Base-by-base conservation (phyloP, 768 basidiomycete species). In the Lentinula raphanica region DNA sequence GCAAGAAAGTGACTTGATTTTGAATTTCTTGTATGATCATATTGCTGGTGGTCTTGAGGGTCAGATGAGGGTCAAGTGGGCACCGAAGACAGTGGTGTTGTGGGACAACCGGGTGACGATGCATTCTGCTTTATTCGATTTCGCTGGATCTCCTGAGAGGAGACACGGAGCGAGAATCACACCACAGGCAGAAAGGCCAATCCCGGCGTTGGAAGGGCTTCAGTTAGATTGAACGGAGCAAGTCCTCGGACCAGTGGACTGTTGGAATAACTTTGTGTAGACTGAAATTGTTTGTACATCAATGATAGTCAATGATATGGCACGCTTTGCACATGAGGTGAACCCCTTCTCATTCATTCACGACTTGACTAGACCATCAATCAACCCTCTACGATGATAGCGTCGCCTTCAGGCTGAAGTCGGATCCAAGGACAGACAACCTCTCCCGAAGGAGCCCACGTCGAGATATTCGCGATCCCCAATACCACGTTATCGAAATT, bases 81-180 rank as follows among this genome's bases (percentile, higher is more conserved):
- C 72, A 55, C 79, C 80, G 15, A 70, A 76, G 57, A 80, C 81
- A 7, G 80, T 86, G 36, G 81, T 82, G 5, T 62, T 85, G 28
- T 85, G 83, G 82, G 84, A 85, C 69, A 84, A 81, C 67, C 71
- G 77, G 17, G 65, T 77, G 11, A 77, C 76, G 42, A 62, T 49
- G 61, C 64, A 84, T 74, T 76, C 76, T 44, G 82, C 83, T 25
- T 76, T 81, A 39, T 72, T 82, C 40, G 81, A 84, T 66, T 84
- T 74, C 61, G 73, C 70, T 28, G 70, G 74, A 12, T 72, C 64
- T 15, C 69, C 69, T 57, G 75, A 77, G 58, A 74, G 79, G 25
- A 73, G 83, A 23, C 83, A 83, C 59, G 83, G 83, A 28, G 76
- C 73, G 19, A 71, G 82, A 50, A 81, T 84, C 64, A 81, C 81